A percentile compares a stretch with the other conserved stretches of the same genome.
Evolutionary conservation across 1,284 basidiomycete species (phyloP).

Genomic region (Schizopora paradoxa): DNA sequence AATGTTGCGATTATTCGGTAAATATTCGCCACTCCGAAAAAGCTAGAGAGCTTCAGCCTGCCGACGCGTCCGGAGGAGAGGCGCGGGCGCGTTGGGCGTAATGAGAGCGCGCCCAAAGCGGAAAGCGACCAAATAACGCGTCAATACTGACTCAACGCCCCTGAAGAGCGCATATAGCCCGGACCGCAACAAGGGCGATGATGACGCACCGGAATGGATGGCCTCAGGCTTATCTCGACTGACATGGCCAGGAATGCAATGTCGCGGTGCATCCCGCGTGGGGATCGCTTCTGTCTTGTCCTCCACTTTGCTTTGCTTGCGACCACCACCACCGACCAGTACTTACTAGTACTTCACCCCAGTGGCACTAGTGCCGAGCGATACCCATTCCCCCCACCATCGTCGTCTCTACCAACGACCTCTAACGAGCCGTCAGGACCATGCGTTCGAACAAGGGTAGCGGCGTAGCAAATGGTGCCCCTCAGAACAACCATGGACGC

Average conservation of each 20-base stretch:
- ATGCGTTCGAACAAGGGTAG: background rate
- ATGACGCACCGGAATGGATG: background rate
- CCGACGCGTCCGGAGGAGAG: background rate
- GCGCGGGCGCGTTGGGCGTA: background rate
- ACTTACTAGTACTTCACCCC: background rate
- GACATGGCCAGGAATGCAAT: background rate
- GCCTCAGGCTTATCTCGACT: background rate
- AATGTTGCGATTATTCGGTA: no score
- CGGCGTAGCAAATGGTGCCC: constrained; percentile 9
- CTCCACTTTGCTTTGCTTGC: background rate
- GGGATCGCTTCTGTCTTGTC: background rate
- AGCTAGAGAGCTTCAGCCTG: no score
- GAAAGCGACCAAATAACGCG: constrained; percentile 2
- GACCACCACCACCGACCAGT: background rate
- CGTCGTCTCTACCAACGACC: constrained; percentile 1
- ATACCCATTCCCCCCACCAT: background rate
- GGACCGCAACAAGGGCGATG: background rate
- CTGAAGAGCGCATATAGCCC: background rate
- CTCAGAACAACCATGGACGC: constrained; percentile 5
- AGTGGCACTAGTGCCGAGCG: background rate
- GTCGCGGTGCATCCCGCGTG: background rate
- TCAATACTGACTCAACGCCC: constrained; percentile 2
- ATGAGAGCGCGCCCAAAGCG: background rate
- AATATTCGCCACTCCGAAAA: no score
- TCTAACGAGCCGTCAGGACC: background rate